Evolutionary conservation across 345 rosid species (phyloP).

Genomic region (Orychophragmus violaceus): DNA sequence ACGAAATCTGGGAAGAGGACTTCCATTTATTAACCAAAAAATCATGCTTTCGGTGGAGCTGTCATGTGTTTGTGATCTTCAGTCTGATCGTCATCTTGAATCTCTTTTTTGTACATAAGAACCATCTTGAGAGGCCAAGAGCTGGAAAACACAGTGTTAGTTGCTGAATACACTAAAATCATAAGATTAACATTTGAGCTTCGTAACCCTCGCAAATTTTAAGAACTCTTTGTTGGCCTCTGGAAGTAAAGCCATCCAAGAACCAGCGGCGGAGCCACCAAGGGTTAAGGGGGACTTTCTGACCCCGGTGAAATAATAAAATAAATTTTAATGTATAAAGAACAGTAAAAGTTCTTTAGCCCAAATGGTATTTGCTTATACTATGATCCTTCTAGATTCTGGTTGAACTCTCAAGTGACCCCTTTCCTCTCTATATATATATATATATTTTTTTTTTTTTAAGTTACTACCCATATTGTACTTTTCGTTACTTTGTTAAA

Average conservation of each 20-base stretch:
- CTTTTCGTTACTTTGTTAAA: too few species aligned
- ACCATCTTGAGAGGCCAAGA: slow-evolving; percentile 72
- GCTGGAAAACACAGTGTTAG: slow-evolving; percentile 77
- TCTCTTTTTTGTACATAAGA: slow-evolving; percentile 49
- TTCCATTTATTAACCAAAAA: slow-evolving; percentile 6
- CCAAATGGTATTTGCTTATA: too few species aligned
- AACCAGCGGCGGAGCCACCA: too few species aligned
- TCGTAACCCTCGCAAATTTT: slow-evolving; percentile 72
- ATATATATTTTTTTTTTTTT: too few species aligned
- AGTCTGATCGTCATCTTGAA: slow-evolving; percentile 10
- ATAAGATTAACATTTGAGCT: slow-evolving; percentile 83
- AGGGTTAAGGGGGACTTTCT: too few species aligned
- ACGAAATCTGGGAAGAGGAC: slow-evolving; percentile 88
- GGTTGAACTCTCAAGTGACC: too few species aligned
- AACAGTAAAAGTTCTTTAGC: too few species aligned
- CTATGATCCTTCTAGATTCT: too few species aligned
- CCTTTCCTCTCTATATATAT: too few species aligned
- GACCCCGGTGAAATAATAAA: too few species aligned
- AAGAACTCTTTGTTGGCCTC: slow-evolving; percentile 58
- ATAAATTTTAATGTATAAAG: too few species aligned
- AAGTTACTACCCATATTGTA: too few species aligned
- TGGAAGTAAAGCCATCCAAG: slow-evolving; percentile 48
- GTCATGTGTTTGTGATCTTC: not conserved
- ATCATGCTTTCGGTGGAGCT: not conserved
- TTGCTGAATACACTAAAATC: slow-evolving; percentile 71